A percentile compares a stretch with the other conserved stretches of the same genome.
phyloP scores from a whole-genome alignment of 768 basidiomycete genomes.

The Lentinula edodes region DNA sequence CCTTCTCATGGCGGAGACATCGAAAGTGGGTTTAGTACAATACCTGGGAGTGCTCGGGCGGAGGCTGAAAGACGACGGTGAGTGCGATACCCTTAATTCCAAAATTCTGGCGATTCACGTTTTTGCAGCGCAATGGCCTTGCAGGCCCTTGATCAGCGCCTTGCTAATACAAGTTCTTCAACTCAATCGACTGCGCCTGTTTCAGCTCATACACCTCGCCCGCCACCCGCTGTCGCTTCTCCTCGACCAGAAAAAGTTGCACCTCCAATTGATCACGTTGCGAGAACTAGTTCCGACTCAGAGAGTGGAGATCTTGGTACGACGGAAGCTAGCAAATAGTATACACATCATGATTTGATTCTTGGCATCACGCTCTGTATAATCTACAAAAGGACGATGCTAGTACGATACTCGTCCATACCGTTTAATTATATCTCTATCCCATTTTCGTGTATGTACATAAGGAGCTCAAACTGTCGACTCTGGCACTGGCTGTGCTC shows the following conservation, averaged over 20 bases:
- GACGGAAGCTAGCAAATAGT: conserved; percentile 13
- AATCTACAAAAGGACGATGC: conserved; percentile 2
- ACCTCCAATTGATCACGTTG: conserved; percentile 21
- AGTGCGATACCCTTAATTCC: conserved; percentile 14
- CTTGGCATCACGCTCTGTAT: conserved; percentile 5
- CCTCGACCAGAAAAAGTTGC: conserved; percentile 26
- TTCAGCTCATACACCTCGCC: conserved; percentile 24
- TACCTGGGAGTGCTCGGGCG: conserved; percentile 86
- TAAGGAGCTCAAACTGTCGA: too few species aligned
- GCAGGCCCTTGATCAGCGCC: conserved; percentile 91
- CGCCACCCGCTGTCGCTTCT: conserved; percentile 23
- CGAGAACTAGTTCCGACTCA: conserved; percentile 31
- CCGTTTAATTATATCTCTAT: background rate
- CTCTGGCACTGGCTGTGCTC: too few species aligned
- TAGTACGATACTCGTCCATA: background rate
- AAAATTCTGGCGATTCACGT: conserved; percentile 6
- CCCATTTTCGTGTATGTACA: background rate
- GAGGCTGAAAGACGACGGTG: conserved; percentile 95
- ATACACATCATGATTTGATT: background rate
- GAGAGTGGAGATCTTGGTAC: conserved; percentile 28
- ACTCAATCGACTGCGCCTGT: conserved; percentile 20
- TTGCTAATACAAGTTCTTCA: conserved; percentile 58
- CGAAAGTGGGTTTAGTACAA: conserved; percentile 69
- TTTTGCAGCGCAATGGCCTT: conserved; percentile 82
- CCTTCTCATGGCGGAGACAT: conserved; percentile 58